These are phyloP conservation scores for Phytophthora litchii DNA, from an alignment of 352 stramenopile genomes.

Conservation along the genomic window DNA sequence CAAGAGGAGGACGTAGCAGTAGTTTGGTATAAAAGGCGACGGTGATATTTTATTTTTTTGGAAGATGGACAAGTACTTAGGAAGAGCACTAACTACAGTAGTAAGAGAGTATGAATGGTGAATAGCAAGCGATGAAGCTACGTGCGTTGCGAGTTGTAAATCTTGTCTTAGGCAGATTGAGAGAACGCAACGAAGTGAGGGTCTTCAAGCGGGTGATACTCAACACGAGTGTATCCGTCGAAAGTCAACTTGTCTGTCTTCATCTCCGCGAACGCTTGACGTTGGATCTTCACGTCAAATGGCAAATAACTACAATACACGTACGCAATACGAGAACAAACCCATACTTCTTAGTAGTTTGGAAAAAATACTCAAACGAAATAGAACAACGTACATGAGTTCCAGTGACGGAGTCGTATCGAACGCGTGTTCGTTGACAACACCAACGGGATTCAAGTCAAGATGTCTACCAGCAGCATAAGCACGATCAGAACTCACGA, in stretches of 20 bases:
- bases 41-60: slow-evolving; percentile 49
- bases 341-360: slow-evolving; percentile 3
- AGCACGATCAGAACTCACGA: slow-evolving; percentile 2
- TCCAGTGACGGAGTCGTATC: slow-evolving; percentile 52
- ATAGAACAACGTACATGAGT: slow-evolving; percentile 55
- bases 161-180: slow-evolving; percentile 12
- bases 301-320: slow-evolving; percentile 55
- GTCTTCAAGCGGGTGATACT: slow-evolving; percentile 58
- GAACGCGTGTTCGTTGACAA: slow-evolving; percentile 84
- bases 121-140: slow-evolving; percentile 35
- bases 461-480: slow-evolving; percentile 46
- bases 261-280: slow-evolving; percentile 75
- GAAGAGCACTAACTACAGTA: slow-evolving; percentile 40
- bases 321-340: slow-evolving; percentile 7
- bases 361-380: neutral
- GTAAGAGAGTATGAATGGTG: slow-evolving; percentile 42
- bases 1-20: slow-evolving; percentile 34
- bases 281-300: slow-evolving; percentile 78
- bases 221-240: slow-evolving; percentile 64
- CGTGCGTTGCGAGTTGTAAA: slow-evolving; percentile 1
- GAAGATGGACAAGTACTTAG: slow-evolving; percentile 29
- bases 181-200: slow-evolving; percentile 70
- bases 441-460: slow-evolving; percentile 71
- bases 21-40: slow-evolving; percentile 44
- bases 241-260: slow-evolving; percentile 74